phyloP scores from a whole-genome alignment of 805 yeast genomes.

The Pichia eremophila region DNA sequence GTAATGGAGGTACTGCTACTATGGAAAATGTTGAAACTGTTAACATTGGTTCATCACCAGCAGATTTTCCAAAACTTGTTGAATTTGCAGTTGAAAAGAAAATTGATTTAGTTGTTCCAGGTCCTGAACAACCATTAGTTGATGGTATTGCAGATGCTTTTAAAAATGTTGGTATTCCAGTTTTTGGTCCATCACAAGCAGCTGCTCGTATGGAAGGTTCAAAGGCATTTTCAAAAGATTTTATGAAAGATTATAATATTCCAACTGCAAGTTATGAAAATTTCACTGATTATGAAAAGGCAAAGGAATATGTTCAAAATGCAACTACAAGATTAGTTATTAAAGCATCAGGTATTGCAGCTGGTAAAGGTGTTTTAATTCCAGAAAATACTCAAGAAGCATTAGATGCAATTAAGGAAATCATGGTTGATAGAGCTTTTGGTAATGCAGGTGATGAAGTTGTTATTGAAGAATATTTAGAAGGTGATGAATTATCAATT shows the following conservation, averaged over 20 bases:
- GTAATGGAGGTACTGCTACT: slow-evolving; percentile 85
- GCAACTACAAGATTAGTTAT: slow-evolving; percentile 74
- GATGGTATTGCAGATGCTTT: slow-evolving; percentile 79
- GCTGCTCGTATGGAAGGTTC: slow-evolving; percentile 98
- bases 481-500: slow-evolving; percentile 94
- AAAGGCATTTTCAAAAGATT: slow-evolving; percentile 85
- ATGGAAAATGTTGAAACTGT: slow-evolving; percentile 57
- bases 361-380: slow-evolving; percentile 96
- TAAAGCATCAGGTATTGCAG: slow-evolving; percentile 97
- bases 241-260: slow-evolving; percentile 84
- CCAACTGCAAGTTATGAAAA: slow-evolving; percentile 91
- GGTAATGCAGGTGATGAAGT: slow-evolving; percentile 93
- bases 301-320: slow-evolving; percentile 56
- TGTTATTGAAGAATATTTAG: slow-evolving; percentile 91
- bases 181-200: slow-evolving; percentile 86
- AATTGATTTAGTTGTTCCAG: slow-evolving; percentile 79
- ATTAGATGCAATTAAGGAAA: slow-evolving; percentile 65
- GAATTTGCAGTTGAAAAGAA: slow-evolving; percentile 62
- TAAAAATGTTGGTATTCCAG: slow-evolving; percentile 80
- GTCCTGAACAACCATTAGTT: slow-evolving; percentile 98
- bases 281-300: slow-evolving; percentile 69
- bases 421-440: slow-evolving; percentile 83
- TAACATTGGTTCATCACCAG: slow-evolving; percentile 52
- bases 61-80: slow-evolving; percentile 62
- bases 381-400: slow-evolving; percentile 85